These are phyloP conservation scores for button mushroom (Agaricus bisporus) DNA, from an alignment of 768 basidiomycete genomes.

Conservation along the genomic window DNA sequence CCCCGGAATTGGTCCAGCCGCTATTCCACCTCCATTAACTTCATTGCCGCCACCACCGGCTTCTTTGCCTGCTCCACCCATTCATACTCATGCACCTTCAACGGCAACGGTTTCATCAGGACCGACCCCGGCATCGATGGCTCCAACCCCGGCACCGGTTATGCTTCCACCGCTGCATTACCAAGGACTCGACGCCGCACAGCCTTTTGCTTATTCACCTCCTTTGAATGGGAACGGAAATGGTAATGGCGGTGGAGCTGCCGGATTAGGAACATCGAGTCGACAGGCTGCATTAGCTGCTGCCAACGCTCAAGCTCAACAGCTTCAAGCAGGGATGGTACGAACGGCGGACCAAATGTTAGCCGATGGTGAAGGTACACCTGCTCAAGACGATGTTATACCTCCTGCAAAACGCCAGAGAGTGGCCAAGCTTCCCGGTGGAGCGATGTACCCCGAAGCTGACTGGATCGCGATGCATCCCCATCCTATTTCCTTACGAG, in stretches of 20 bases:
- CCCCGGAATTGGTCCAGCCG: conserved; percentile 80
- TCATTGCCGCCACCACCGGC: conserved; percentile 63
- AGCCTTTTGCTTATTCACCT: conserved; percentile 77
- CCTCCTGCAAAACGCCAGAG: conserved; percentile 86
- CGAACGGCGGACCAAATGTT: conserved; percentile 75
- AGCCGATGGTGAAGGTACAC: conserved; percentile 30
- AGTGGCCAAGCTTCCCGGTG: conserved; percentile 80
- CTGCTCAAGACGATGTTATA: conserved; percentile 42
- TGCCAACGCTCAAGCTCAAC: conserved; percentile 40
- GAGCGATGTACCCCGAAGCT: conserved; percentile 76
- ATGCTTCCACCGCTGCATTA: conserved; percentile 85
- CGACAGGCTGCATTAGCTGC: conserved; percentile 56
- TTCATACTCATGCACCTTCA: conserved; percentile 50
- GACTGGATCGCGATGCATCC: conserved; percentile 93
- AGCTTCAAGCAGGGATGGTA: conserved; percentile 62
- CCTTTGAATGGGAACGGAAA: conserved; percentile 22
- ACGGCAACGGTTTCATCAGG: conserved; percentile 89
- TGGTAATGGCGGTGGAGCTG: neutral
- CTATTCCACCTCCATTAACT: conserved; percentile 62
- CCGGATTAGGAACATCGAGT: conserved; percentile 51
- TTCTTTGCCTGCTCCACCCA: conserved; percentile 69
- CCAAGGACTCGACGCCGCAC: conserved; percentile 69
- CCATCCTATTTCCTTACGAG: conserved; percentile 81
- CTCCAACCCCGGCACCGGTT: conserved; percentile 54
- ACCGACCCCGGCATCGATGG: conserved; percentile 82